phyloP scores from a whole-genome alignment of 331 rosid species.

The Spiraea crenata region DNA sequence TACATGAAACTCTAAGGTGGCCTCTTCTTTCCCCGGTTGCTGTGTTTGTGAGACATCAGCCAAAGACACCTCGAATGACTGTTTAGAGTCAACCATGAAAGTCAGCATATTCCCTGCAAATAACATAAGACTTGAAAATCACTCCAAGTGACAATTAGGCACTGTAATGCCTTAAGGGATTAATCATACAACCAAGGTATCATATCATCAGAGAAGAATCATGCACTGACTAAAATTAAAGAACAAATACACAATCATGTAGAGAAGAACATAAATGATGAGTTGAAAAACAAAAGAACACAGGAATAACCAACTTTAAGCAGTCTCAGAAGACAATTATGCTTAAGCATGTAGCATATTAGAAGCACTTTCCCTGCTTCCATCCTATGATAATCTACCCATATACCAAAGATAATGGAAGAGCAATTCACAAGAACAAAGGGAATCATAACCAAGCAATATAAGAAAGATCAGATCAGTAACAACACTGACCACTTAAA shows the following conservation, averaged over 20 bases:
- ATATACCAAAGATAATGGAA: background rate
- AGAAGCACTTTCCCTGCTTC: background rate
- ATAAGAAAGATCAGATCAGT: constrained; percentile 5
- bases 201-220: background rate
- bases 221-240: background rate
- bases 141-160: background rate
- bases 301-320: background rate
- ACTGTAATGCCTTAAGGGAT: background rate
- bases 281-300: background rate
- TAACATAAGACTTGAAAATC: constrained; percentile 8
- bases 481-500: constrained; percentile 66
- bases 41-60: constrained; percentile 96
- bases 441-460: constrained; percentile 4
- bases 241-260: no score
- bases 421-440: background rate
- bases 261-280: background rate
- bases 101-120: constrained; percentile 84
- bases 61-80: constrained; percentile 96
- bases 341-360: background rate
- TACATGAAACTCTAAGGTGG: constrained; percentile 89
- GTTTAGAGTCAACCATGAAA: constrained; percentile 86
- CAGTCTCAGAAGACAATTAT: background rate
- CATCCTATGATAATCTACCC: background rate
- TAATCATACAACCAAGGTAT: background rate
- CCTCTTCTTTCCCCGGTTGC: constrained; percentile 95